These are phyloP conservation scores for Sungouiozyma ichnusensis DNA, from an alignment of 805 yeast genomes.

Conservation along the genomic window DNA sequence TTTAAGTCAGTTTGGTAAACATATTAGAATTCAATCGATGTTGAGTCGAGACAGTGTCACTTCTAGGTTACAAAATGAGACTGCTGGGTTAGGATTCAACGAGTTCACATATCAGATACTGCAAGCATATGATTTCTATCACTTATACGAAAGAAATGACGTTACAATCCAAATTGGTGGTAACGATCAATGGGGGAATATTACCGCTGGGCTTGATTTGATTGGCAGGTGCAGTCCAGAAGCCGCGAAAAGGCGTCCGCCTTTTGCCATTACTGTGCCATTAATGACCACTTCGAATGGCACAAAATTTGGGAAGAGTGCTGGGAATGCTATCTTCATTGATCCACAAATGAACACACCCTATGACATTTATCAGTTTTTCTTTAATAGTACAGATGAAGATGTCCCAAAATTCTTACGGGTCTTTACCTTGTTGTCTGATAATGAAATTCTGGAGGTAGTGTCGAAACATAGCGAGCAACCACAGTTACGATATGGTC, in stretches of 20 bases:
- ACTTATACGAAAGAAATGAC: slow-evolving; percentile 46
- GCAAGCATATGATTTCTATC: slow-evolving; percentile 91
- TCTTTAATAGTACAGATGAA: slow-evolving; percentile 68
- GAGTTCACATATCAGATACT: slow-evolving; percentile 88
- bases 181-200: slow-evolving; percentile 97
- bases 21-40: slow-evolving; percentile 78
- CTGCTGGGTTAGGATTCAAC: slow-evolving; percentile 79
- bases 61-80: slow-evolving; percentile 48
- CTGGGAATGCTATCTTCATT: slow-evolving; percentile 91
- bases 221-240: slow-evolving; percentile 43
- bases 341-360: slow-evolving; percentile 66
- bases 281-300: slow-evolving; percentile 80
- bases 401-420: slow-evolving; percentile 61
- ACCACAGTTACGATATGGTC: slow-evolving; percentile 65
- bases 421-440: slow-evolving; percentile 71
- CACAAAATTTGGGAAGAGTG: slow-evolving; percentile 91
- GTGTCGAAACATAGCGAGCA: slow-evolving; percentile 41
- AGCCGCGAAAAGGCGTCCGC: slow-evolving; percentile 14
- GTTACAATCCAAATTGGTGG: slow-evolving; percentile 87
- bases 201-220: slow-evolving; percentile 88
- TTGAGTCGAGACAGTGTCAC: slow-evolving; percentile 80
- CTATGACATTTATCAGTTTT: slow-evolving; percentile 75
- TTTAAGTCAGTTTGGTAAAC: slow-evolving; percentile 62
- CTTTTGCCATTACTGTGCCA: slow-evolving; percentile 82
- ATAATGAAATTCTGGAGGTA: slow-evolving; percentile 44